Conservation (phyloP, 108 stramenopile genomes). For the Fragilariopsis cylindrus region DNA sequence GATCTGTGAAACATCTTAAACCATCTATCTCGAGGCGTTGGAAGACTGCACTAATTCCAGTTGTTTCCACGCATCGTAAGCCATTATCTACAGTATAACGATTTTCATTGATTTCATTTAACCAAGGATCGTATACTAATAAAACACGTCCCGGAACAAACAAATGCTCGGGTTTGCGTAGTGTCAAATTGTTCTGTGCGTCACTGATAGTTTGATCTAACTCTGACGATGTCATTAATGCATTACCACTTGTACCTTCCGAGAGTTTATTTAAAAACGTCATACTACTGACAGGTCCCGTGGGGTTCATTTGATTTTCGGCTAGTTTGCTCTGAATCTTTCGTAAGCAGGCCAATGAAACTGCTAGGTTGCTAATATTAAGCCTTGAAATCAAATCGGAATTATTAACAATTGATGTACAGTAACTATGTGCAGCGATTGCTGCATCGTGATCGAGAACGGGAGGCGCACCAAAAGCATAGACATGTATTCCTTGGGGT, state of each 20-base stretch:
- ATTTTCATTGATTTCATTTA: constrained; percentile 8
- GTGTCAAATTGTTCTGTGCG: constrained; percentile 43
- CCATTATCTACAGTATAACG: not conserved
- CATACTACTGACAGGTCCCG: constrained; percentile 32
- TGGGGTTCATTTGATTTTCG: constrained; percentile 49
- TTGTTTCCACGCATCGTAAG: constrained; percentile 38
- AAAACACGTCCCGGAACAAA: constrained; percentile 62
- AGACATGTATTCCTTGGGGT: constrained; percentile 44
- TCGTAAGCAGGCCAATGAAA: constrained; percentile 57
- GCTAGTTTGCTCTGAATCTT: constrained; percentile 40
- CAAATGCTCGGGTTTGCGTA: constrained; percentile 62
- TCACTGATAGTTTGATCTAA: constrained; percentile 38
- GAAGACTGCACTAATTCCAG: constrained; percentile 54
- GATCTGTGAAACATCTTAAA: constrained; percentile 61
- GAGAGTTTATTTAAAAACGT: constrained; percentile 53
- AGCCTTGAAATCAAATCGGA: constrained; percentile 71
- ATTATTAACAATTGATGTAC: constrained; percentile 65
- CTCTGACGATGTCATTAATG: constrained; percentile 45
- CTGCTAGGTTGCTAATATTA: constrained; percentile 59
- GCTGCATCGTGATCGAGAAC: constrained; percentile 63
- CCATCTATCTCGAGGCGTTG: constrained; percentile 63
- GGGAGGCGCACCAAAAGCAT: constrained; percentile 76
- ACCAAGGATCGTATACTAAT: constrained; percentile 56
- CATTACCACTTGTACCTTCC: constrained; percentile 40
- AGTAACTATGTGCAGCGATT: constrained; percentile 54